A percentile compares a stretch with the other conserved stretches of the same genome.
Conservation (phyloP, 2,329 filamentous ascomycete species). For the Cercospora zeae-maydis region DNA sequence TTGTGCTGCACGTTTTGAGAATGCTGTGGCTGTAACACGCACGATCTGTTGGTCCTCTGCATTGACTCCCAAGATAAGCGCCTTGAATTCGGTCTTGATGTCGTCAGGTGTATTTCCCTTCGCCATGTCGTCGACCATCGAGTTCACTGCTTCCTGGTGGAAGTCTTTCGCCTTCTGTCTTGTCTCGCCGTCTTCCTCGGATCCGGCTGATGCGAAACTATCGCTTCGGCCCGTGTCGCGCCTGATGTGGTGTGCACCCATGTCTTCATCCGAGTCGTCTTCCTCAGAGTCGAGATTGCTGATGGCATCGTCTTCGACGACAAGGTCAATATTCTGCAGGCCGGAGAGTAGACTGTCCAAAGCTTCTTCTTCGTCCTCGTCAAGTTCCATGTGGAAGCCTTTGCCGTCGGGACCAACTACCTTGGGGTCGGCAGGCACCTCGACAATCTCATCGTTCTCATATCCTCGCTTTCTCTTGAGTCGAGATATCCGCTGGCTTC, state of each 20-base stretch:
- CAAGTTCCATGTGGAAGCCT: constrained; percentile 59
- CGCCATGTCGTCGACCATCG: constrained; percentile 80
- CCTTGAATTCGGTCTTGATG: constrained; percentile 90
- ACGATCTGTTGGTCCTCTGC: constrained; percentile 87
- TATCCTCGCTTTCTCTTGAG: constrained; percentile 47
- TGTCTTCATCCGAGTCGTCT: constrained; percentile 40
- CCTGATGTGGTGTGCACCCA: constrained; percentile 43
- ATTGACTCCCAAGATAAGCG: constrained; percentile 84
- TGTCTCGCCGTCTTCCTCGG: constrained; percentile 53
- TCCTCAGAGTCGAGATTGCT: constrained; percentile 58
- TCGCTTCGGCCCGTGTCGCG: constrained; percentile 31
- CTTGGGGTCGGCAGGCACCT: constrained; percentile 43
- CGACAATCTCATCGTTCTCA: constrained; percentile 38
- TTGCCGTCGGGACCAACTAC: constrained; percentile 58
- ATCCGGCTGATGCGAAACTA: constrained; percentile 52
- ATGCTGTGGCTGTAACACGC: constrained; percentile 77
- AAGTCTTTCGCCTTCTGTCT: constrained; percentile 58
- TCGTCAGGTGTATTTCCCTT: constrained; percentile 71
- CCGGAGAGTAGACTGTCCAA: constrained; percentile 39
- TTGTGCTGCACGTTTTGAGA: constrained; percentile 75
- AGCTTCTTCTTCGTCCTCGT: constrained; percentile 60
- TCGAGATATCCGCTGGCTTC: constrained; percentile 45
- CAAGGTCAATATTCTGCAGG: constrained; percentile 47
- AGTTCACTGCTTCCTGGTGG: constrained; percentile 80
- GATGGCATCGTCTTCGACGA: constrained; percentile 52